phyloP scores from a whole-genome alignment of 1,284 basidiomycete species.

The Cutaneotrichosporon mucoides region DNA sequence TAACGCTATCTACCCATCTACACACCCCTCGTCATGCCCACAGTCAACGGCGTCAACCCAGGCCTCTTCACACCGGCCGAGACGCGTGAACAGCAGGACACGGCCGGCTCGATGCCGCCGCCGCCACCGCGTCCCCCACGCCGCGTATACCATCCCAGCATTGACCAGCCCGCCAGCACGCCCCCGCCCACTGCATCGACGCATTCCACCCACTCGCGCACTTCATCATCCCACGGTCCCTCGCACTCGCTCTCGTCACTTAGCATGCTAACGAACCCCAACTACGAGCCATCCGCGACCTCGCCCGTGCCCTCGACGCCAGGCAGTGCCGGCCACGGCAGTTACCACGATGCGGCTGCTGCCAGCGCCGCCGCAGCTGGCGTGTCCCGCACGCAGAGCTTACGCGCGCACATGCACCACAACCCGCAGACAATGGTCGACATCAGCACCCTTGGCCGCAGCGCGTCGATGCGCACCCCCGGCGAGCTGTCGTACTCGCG shows the following conservation, averaged over 20 bases:
- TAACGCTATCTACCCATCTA: too few relatives aligned
- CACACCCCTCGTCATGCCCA: neutral
- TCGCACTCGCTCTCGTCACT: constrained; percentile 41
- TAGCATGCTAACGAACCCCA: constrained; percentile 24
- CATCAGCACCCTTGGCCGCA: constrained; percentile 31
- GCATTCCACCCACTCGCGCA: constrained; percentile 24
- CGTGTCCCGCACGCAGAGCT: constrained; percentile 42
- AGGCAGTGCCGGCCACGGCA: constrained; percentile 7
- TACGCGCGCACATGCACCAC: constrained; percentile 34
- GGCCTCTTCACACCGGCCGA: constrained; percentile 19
- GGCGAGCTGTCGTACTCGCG: constrained; percentile 31
- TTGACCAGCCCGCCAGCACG: constrained; percentile 14
- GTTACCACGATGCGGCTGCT: neutral
- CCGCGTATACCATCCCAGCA: constrained; percentile 26
- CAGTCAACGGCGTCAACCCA: constrained; percentile 18
- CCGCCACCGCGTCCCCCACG: constrained; percentile 42
- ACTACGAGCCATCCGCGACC: constrained; percentile 3
- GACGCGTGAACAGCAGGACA: neutral
- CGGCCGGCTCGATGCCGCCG: constrained; percentile 12
- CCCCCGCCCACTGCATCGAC: constrained; percentile 17
- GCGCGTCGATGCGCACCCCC: constrained; percentile 35
- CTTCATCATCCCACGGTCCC: constrained; percentile 26
- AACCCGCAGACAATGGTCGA: constrained; percentile 27
- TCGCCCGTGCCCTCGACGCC: constrained; percentile 16
- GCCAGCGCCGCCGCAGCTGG: constrained; percentile 13